Conservation (phyloP, 2,329 filamentous ascomycete species). For the Nothomitra cinnamomea region DNA sequence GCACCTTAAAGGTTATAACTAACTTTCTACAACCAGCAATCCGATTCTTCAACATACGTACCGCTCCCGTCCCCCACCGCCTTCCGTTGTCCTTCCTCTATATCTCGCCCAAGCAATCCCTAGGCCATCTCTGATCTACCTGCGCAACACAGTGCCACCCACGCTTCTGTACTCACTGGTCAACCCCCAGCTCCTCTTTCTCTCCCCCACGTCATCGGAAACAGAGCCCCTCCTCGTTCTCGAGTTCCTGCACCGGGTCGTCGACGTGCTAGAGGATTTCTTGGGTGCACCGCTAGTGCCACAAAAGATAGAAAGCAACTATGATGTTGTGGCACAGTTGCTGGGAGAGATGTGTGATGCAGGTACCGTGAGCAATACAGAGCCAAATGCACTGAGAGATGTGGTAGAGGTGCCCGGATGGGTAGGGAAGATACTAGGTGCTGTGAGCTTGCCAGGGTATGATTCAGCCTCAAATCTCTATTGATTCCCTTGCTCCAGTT, state of each 20-base stretch:
- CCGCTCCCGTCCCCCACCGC: slow-evolving; percentile 61
- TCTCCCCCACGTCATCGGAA: slow-evolving; percentile 72
- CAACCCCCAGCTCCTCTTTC: slow-evolving; percentile 76
- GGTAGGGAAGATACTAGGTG: slow-evolving; percentile 75
- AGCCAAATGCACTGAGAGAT: slow-evolving; percentile 82
- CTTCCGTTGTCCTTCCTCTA: slow-evolving; percentile 61
- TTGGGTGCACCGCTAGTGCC: slow-evolving; percentile 74
- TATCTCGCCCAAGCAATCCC: slow-evolving; percentile 71
- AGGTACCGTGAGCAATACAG: slow-evolving; percentile 74
- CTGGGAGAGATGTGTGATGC: slow-evolving; percentile 94
- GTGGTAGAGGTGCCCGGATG: slow-evolving; percentile 82
- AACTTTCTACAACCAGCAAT: slow-evolving; percentile 35
- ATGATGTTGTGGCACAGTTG: slow-evolving; percentile 86
- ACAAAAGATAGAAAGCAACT: slow-evolving; percentile 72
- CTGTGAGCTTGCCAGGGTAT: slow-evolving; percentile 67
- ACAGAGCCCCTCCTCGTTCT: slow-evolving; percentile 78
- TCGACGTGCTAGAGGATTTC: slow-evolving; percentile 90
- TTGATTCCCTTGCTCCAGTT: background rate
- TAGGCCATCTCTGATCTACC: slow-evolving; percentile 71
- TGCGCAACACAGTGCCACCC: slow-evolving; percentile 65
- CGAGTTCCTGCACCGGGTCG: slow-evolving; percentile 84
- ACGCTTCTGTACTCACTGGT: slow-evolving; percentile 75
- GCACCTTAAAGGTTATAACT: background rate
- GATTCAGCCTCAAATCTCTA: slow-evolving; percentile 4
- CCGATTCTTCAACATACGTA: slow-evolving; percentile 82